A percentile compares a stretch with the other conserved stretches of the same genome.
phyloP scores from a whole-genome alignment of 257 asterid species.

The Solanum chilense region DNA sequence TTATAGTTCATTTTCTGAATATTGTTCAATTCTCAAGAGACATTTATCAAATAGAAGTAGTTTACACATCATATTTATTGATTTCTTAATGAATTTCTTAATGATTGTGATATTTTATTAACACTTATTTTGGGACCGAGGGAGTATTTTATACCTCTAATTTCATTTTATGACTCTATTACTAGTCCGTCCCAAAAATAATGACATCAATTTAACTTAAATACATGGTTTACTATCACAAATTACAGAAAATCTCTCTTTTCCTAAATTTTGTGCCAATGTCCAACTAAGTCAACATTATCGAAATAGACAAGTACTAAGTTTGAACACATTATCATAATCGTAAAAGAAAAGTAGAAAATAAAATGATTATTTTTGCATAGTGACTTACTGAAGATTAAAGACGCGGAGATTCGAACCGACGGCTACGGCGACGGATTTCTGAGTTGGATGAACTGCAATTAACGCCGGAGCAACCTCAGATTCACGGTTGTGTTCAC shows the following conservation, averaged over 20 bases:
- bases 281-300: not conserved
- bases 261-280: not conserved
- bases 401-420: conserved; percentile 76
- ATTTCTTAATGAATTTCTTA: too few relatives aligned
- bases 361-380: not conserved
- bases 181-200: not conserved
- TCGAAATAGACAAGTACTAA: not conserved
- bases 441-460: conserved; percentile 58
- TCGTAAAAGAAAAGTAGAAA: not conserved
- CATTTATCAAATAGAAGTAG: too few relatives aligned
- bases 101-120: not conserved
- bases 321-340: not conserved
- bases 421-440: conserved; percentile 48
- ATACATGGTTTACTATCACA: not conserved
- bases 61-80: not conserved
- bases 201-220: not conserved
- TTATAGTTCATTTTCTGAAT: not conserved
- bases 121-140: not conserved
- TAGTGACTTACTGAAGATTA: conserved; percentile 40
- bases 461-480: conserved; percentile 83
- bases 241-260: not conserved
- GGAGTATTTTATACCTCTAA: too few relatives aligned
- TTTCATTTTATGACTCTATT: not conserved
- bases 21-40: not conserved
- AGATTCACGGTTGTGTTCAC: conserved; percentile 46